phyloP scores from a whole-genome alignment of 352 stramenopile genomes.

The Pythium sp. region DNA sequence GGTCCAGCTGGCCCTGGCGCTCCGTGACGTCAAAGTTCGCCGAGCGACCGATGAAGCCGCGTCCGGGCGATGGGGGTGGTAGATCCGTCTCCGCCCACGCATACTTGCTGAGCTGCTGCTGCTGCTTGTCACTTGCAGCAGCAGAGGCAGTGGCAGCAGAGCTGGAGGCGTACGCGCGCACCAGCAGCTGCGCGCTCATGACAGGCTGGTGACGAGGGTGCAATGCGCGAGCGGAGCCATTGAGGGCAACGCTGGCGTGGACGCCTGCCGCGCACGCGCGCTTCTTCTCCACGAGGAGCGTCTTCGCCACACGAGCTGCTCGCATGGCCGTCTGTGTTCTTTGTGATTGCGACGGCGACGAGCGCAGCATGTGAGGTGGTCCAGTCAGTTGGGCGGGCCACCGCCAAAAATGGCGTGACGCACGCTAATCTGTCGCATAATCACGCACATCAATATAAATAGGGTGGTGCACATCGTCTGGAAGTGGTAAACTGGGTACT shows the following conservation, averaged over 20 bases:
- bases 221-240: not conserved
- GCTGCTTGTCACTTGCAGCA: constrained; percentile 9
- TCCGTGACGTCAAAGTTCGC: constrained; percentile 84
- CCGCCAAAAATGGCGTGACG: constrained; percentile 3
- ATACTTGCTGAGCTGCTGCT: constrained; percentile 38
- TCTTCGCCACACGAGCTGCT: constrained; percentile 11
- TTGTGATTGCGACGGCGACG: constrained; percentile 8
- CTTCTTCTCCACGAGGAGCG: constrained; percentile 8
- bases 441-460: not conserved
- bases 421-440: constrained; percentile 3
- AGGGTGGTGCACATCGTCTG: constrained; percentile 14
- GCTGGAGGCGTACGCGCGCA: constrained; percentile 24
- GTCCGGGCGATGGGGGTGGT: constrained; percentile 71
- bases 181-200: constrained; percentile 14
- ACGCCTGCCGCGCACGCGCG: constrained; percentile 1
- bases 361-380: constrained; percentile 5
- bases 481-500: not conserved
- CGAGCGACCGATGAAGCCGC: constrained; percentile 63
- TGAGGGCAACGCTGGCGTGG: not conserved
- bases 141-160: constrained; percentile 8
- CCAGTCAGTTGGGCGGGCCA: constrained; percentile 3
- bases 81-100: constrained; percentile 77
- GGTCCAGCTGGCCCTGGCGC: constrained; percentile 50
- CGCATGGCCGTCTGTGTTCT: constrained; percentile 12
- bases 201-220: not conserved